Evolutionary conservation across 305 asterid genomes (phyloP).

Genomic region (Withania somnifera): DNA sequence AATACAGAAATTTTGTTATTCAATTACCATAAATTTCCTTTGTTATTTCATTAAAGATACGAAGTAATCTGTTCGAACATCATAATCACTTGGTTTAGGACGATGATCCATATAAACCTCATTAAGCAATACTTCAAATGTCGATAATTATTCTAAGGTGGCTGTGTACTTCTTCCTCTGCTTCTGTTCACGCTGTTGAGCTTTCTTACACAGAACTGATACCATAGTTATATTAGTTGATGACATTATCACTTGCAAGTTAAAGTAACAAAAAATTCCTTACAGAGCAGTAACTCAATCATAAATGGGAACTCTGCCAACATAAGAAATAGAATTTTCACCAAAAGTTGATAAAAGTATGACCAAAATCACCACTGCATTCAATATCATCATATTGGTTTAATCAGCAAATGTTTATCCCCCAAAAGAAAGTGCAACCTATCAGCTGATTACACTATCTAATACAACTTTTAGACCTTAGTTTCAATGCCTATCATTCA

Average conservation of each 20-base stretch:
- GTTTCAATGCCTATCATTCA: neutral
- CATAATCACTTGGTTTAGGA: slow-evolving; percentile 60
- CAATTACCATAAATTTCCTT: slow-evolving; percentile 64
- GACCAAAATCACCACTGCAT: neutral
- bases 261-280: neutral
- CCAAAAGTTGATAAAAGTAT: neutral
- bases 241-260: neutral
- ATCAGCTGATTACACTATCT: neutral
- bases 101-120: slow-evolving; percentile 41
- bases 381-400: neutral
- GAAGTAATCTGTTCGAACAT: slow-evolving; percentile 53
- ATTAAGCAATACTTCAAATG: slow-evolving; percentile 51
- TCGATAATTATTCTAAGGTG: slow-evolving; percentile 24
- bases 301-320: neutral
- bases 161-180: slow-evolving; percentile 31
- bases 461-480: neutral
- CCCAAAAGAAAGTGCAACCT: neutral
- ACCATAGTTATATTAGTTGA: neutral
- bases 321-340: neutral
- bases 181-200: slow-evolving; percentile 52
- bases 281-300: neutral
- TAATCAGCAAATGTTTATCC: neutral
- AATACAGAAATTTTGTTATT: neutral
- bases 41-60: slow-evolving; percentile 69
- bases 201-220: slow-evolving; percentile 62